Evolutionary conservation across 176 grass and related monocot genomes (phyloP).

Genomic region (Aegilops sharonensis): DNA sequence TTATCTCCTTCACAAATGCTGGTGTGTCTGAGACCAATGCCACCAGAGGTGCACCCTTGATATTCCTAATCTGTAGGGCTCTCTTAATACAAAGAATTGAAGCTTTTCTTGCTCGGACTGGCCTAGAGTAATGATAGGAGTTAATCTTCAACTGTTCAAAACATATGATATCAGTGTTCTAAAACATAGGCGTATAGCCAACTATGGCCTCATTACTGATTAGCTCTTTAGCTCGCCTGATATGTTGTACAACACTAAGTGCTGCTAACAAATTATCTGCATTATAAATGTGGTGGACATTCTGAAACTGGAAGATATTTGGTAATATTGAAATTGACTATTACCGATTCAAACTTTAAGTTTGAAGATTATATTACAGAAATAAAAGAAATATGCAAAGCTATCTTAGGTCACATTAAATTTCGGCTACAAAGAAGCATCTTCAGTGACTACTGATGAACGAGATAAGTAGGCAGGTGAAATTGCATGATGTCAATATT

Average conservation of each 20-base stretch:
- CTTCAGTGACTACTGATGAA: background rate
- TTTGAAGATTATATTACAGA: background rate
- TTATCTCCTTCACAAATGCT: conserved; percentile 60
- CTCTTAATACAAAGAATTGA: conserved; percentile 70
- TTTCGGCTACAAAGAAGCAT: background rate
- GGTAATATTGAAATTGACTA: background rate
- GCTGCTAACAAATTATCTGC: background rate
- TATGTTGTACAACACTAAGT: background rate
- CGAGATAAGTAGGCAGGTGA: background rate
- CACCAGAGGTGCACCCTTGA: conserved; percentile 35
- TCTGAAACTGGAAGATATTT: background rate
- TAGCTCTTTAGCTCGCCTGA: background rate
- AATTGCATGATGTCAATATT: background rate
- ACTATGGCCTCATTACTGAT: background rate
- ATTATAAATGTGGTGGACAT: background rate
- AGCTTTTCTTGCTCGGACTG: conserved; percentile 59
- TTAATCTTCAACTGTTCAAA: conserved; percentile 13
- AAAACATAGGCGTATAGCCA: background rate
- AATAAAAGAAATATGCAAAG: background rate
- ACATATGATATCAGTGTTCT: conserved; percentile 4
- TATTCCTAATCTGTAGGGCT: conserved; percentile 36
- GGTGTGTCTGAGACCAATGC: conserved; percentile 71
- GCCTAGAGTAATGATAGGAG: conserved; percentile 30
- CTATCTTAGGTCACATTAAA: background rate
- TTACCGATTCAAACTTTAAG: background rate